phyloP scores from a whole-genome alignment of 768 basidiomycete species.

The Amanita pseudoporphyria region DNA sequence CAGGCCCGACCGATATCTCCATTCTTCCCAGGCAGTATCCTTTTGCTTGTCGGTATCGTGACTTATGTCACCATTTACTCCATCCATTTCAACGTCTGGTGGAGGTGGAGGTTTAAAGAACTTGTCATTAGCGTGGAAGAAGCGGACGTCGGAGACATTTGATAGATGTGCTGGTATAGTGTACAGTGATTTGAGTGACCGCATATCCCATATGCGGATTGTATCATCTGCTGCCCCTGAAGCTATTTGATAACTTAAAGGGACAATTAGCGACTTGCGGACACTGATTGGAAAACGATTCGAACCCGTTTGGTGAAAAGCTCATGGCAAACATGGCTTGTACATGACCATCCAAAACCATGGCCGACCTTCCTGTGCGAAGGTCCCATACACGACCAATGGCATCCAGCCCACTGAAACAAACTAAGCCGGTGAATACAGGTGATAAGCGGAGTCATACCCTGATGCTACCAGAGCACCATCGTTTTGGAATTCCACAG shows the following conservation, averaged over 20 bases:
- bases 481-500: slow-evolving; percentile 93
- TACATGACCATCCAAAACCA: slow-evolving; percentile 97
- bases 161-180: slow-evolving; percentile 95
- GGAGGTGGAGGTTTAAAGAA: slow-evolving; percentile 32
- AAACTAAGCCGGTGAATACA: slow-evolving; percentile 4
- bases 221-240: slow-evolving; percentile 97
- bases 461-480: slow-evolving; percentile 90
- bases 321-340: slow-evolving; percentile 85
- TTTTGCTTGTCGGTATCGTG: slow-evolving; percentile 29
- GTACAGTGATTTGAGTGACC: slow-evolving; percentile 84
- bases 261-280: slow-evolving; percentile 9
- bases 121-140: slow-evolving; percentile 67
- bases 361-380: slow-evolving; percentile 89
- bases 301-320: slow-evolving; percentile 95
- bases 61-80: slow-evolving; percentile 26
- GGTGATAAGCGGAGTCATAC: slow-evolving; percentile 33
- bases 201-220: slow-evolving; percentile 97
- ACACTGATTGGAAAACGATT: slow-evolving; percentile 14
- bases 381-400: slow-evolving; percentile 98
- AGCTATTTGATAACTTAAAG: slow-evolving; percentile 84
- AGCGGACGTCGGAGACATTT: slow-evolving; percentile 91
- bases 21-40: slow-evolving; percentile 46
- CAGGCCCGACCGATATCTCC: slow-evolving; percentile 77
- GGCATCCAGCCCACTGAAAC: slow-evolving; percentile 80
- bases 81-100: slow-evolving; percentile 45